Conservation (phyloP, 169 alveolate genomes). For the Babesia caballi region DNA sequence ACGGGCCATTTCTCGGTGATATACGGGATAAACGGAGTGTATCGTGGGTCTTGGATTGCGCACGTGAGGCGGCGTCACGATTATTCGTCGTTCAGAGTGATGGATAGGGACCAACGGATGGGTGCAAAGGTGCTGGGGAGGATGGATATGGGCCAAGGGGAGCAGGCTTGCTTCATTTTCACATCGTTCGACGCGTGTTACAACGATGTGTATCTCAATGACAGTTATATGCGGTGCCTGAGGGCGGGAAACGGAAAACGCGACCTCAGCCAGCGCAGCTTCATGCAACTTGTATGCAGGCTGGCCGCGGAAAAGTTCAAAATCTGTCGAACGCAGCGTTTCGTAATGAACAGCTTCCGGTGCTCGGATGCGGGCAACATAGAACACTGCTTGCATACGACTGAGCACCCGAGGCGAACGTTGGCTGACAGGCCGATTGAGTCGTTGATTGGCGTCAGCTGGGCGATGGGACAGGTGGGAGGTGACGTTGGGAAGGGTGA, state of each 20-base stretch:
- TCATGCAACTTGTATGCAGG: conserved; percentile 8
- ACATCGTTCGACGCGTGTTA: conserved; percentile 4
- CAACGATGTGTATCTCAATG: not conserved
- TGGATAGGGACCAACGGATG: too few species aligned
- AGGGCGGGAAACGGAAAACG: conserved; percentile 2
- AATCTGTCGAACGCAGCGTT: not conserved
- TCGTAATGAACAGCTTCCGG: not conserved
- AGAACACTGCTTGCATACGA: not conserved
- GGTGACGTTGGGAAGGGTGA: not conserved
- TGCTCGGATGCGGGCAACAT: not conserved
- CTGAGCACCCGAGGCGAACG: not conserved
- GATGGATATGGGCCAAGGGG: not conserved
- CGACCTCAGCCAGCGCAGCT: not conserved
- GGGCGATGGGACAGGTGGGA: not conserved
- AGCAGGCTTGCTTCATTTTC: not conserved
- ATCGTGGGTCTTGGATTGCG: not conserved
- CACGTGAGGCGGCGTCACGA: not conserved
- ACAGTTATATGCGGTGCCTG: conserved; percentile 1
- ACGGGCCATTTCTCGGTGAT: not conserved
- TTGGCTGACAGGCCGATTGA: not conserved
- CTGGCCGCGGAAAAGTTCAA: not conserved
- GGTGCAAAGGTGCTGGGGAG: too few species aligned
- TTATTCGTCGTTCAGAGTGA: not conserved
- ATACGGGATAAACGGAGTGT: not conserved
- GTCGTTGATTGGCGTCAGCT: not conserved